Base-by-base conservation (phyloP, 441 rosid species). In the Codiaeum variegatum region DNA sequence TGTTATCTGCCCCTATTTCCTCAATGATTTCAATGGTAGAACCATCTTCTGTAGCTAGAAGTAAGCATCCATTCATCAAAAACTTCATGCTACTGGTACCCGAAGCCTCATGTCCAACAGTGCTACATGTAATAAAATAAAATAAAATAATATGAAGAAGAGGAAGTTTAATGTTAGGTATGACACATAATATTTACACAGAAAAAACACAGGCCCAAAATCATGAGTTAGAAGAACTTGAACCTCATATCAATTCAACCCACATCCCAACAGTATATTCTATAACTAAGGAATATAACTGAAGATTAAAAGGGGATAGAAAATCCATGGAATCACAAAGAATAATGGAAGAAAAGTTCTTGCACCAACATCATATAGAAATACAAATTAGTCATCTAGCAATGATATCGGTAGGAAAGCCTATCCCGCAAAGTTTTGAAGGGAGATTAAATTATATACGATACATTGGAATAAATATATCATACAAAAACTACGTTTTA, bases 71-170 rank as follows among this genome's bases (percentile, higher is more conserved):
- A 70, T 83, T 85, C 87, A 87, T 82, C 77, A 81, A 62, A 71
- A 85, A 83, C 69, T 87, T 87, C 90, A 87, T 87, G 80, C 78
- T 68, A 70, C 88, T 77, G 40, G 90, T 87, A 68, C 91, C 91
- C 18, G 88, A 85, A 66, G 91, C 88, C 85, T 87, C 91, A 16
- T 78, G 78, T 60, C 91, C 91, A 16, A 88, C 85, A 59, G 88
- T 83, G 85, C 88, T 85, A 82, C 69, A 76, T 28, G 10, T n/a
- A 47, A 38, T 49, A 31, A 70, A 42, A 49, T 58, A 66, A 9
- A 9, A 10, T 8, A 40, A 10, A 40, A 10, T 8, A 11, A 40
- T 0, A 9, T n/a, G 32, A 9, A 23, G 3, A 49, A 61, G 29
- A 62, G 26, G 18, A 56, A 44, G 31, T 36, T 28, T 4, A 40